Evolutionary conservation across 331 rosid genomes (phyloP).

Genomic region (Rosa hybrid): DNA sequence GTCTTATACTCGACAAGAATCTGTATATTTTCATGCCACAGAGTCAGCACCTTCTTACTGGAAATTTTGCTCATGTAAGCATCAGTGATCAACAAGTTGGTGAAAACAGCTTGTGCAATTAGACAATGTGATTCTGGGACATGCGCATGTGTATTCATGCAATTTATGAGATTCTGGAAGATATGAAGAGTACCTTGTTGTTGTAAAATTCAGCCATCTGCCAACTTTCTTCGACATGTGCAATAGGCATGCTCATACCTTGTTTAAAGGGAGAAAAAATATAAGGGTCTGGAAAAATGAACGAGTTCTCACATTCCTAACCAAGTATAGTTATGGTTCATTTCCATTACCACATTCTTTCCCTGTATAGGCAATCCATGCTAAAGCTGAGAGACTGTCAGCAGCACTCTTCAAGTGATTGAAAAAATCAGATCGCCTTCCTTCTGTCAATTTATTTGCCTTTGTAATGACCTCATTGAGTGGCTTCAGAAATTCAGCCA

Average conservation of each 20-base stretch:
- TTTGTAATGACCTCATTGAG: slow-evolving; percentile 65
- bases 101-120: background rate
- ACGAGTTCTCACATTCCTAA: slow-evolving; percentile 6
- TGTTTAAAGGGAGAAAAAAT: slow-evolving; percentile 20
- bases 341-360: slow-evolving; percentile 82
- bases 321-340: slow-evolving; percentile 19
- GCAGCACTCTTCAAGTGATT: slow-evolving; percentile 87
- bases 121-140: background rate
- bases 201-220: slow-evolving; percentile 97
- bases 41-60: slow-evolving; percentile 16
- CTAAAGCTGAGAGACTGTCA: slow-evolving; percentile 95
- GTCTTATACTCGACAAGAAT: slow-evolving; percentile 84
- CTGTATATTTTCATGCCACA: slow-evolving; percentile 43
- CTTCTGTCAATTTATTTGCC: slow-evolving; percentile 72
- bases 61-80: slow-evolving; percentile 8
- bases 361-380: slow-evolving; percentile 89
- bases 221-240: slow-evolving; percentile 99
- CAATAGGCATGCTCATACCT: slow-evolving; percentile 99
- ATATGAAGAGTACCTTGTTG: slow-evolving; percentile 73
- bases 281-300: slow-evolving; percentile 23
- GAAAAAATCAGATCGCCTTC: slow-evolving; percentile 82
- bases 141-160: background rate
- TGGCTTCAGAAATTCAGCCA: slow-evolving; percentile 86
- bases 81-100: background rate
- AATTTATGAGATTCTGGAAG: slow-evolving; percentile 22